Conservation (phyloP, 2,329 filamentous ascomycete genomes). For the Penicillium thymicola region DNA sequence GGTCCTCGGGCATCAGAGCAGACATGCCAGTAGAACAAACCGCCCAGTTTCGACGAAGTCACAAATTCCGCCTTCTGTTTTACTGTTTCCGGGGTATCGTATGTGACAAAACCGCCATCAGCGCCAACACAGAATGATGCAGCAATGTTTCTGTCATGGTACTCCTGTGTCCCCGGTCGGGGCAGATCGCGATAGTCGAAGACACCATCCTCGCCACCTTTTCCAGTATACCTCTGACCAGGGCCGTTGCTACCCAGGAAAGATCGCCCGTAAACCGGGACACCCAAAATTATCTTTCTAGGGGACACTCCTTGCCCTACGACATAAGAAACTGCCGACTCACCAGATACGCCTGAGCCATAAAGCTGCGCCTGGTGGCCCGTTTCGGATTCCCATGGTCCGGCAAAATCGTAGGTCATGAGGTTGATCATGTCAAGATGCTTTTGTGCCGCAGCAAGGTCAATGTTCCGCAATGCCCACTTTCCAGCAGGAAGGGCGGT, state of each 20-base stretch:
- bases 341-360: slow-evolving; percentile 57
- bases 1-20: slow-evolving; percentile 62
- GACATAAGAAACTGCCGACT: slow-evolving; percentile 64
- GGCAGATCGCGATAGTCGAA: slow-evolving; percentile 75
- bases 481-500: slow-evolving; percentile 68
- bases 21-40: slow-evolving; percentile 80
- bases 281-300: slow-evolving; percentile 70
- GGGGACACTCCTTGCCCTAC: slow-evolving; percentile 63
- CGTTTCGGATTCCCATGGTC: slow-evolving; percentile 63
- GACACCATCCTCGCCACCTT: slow-evolving; percentile 62
- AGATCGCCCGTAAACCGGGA: slow-evolving; percentile 72
- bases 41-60: slow-evolving; percentile 67
- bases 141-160: slow-evolving; percentile 63
- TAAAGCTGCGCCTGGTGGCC: slow-evolving; percentile 77
- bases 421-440: slow-evolving; percentile 75
- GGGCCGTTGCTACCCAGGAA: slow-evolving; percentile 65
- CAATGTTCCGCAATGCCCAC: slow-evolving; percentile 65
- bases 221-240: slow-evolving; percentile 56
- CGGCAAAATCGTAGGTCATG: slow-evolving; percentile 77
- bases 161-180: slow-evolving; percentile 58
- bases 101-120: slow-evolving; percentile 74
- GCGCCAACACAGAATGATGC: slow-evolving; percentile 68
- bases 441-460: slow-evolving; percentile 59
- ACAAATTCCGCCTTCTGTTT: slow-evolving; percentile 71
- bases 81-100: slow-evolving; percentile 75